Conservation (phyloP, 2,329 filamentous ascomycete species). For the Microsporum audouinii region DNA sequence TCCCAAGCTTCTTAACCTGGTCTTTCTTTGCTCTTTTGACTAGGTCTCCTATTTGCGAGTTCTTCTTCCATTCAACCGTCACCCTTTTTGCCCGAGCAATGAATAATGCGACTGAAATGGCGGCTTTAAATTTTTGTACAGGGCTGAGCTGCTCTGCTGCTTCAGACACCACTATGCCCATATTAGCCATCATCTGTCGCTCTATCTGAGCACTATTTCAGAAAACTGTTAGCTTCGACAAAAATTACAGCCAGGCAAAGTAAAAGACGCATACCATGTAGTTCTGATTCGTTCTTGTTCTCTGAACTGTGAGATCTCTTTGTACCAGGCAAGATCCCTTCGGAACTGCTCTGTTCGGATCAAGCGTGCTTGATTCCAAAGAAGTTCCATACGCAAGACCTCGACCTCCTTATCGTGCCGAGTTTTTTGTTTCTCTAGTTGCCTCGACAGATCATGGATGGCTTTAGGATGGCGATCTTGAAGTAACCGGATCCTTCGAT, state of each 20-base stretch:
- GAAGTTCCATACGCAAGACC: slow-evolving; percentile 77
- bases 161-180: slow-evolving; percentile 51
- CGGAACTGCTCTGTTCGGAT: slow-evolving; percentile 71
- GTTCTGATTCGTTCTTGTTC: slow-evolving; percentile 41
- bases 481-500: slow-evolving; percentile 35
- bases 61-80: slow-evolving; percentile 35
- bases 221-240: slow-evolving; percentile 10
- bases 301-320: slow-evolving; percentile 75
- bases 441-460: slow-evolving; percentile 36
- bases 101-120: slow-evolving; percentile 34
- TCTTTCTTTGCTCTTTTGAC: slow-evolving; percentile 30
- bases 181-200: slow-evolving; percentile 70
- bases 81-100: slow-evolving; percentile 37
- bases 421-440: slow-evolving; percentile 35
- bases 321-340: slow-evolving; percentile 70
- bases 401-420: slow-evolving; percentile 55
- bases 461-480: slow-evolving; percentile 55
- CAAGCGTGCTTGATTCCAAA: slow-evolving; percentile 75
- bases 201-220: slow-evolving; percentile 73
- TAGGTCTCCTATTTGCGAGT: slow-evolving; percentile 34
- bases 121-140: slow-evolving; percentile 33
- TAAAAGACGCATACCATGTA: slow-evolving; percentile 61
- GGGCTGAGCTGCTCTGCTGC: slow-evolving; percentile 22
- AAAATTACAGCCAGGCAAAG: not conserved
- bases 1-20: slow-evolving; percentile 26